Evolutionary conservation across 345 rosid species (phyloP), one percentile per base, ranked within the genome.

Genomic region (Lepidium aucheri): DNA sequence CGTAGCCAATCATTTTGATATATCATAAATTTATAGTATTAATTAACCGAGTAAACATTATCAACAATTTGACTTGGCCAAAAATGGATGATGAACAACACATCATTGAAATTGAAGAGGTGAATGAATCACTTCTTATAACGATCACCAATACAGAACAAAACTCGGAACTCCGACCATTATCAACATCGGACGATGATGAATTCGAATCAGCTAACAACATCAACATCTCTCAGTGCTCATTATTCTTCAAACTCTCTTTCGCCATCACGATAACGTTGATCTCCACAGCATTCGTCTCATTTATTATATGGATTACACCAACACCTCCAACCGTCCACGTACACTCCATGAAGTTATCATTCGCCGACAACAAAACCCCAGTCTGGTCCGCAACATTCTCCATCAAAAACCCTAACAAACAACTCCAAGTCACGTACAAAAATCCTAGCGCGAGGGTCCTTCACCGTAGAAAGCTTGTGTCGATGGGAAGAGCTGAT

Each of bases 401-500:
- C 46, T 60, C 54, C 33, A 60, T 69, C 54, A 60, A 69, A 52
- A 69, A 69, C 67, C 39, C 39, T n/a, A 69, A 60, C 61, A 4
- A 34, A 30, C 51, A 69, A 42, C 60, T 69, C 30, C 18, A 45
- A 1, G 46, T 69, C 11, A 69, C 36, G 32, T 69, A 69, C 53
- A 45, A 51, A 14, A 42, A 52, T 60, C 67, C 67, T 0, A 32
- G 39, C 2, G 67, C 43, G 53, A 51, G 67, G 28, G 8, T 69
- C 39, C 28, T 51, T 60, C 32, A 69, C 20, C 18, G 32, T 8
- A 52, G 34, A 42, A 52, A 14, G 12, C 54, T 51, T 6, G 74
- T 69, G 54, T 28, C 32, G 17, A 60, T 1, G 22, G 46, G 8
- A 17, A 53, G 7, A 10, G 1, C 17, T 11, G 53, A 33, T 6